Base-by-base conservation (phyloP, 176 grass and related monocot species). In the Aegilops sharonensis region DNA sequence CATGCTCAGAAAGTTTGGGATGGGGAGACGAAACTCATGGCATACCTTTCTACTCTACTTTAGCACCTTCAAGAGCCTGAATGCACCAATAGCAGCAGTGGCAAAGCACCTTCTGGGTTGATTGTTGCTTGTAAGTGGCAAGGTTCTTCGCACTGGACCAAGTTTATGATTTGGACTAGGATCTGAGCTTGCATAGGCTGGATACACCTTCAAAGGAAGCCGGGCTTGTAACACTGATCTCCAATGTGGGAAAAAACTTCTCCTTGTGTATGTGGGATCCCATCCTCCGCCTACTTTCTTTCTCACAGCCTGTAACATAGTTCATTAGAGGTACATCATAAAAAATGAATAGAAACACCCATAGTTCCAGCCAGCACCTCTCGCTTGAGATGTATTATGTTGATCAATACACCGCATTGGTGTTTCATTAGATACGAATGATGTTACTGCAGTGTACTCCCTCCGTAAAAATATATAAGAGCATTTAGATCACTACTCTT, bases 51-150 rank as follows among this genome's bases (percentile, higher is more conserved):
- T 40, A 45, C 70, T 45, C n/a, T 45, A 73, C 11, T 83, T 83
- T 6, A 84, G 18, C 54, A 62, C 23, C n/a, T 75, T 84, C 57
- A 84, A 75, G 37, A 84, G 57, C 71, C 59, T 76, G 25, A 84
- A 76, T 47, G 71, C 82, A 65, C 71, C 27, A 84, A 11, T 35
- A 48, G 82, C 82, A 84, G 71, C 71, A 65, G 59, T 54, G 50
- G 2, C 34, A 84, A 84, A 65, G 27, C 70, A n/a, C 82, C 82
- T 84, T 64, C 13, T 76, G 37, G 39, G 11, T 65, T 77, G 75
- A 57, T 74, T 25, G 45, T 64, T 64, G 21, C 12, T 72, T 60
- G 48, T 4, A 72, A 60, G 23, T 42, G 66, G 12, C 9, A 4
- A 83, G 50, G 27, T 56, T 29, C 30, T 59, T 40, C 13, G 12